These are phyloP conservation scores for Annulohypoxylon nitens DNA, from an alignment of 495 filamentous ascomycete genomes.

Conservation along the genomic window DNA sequence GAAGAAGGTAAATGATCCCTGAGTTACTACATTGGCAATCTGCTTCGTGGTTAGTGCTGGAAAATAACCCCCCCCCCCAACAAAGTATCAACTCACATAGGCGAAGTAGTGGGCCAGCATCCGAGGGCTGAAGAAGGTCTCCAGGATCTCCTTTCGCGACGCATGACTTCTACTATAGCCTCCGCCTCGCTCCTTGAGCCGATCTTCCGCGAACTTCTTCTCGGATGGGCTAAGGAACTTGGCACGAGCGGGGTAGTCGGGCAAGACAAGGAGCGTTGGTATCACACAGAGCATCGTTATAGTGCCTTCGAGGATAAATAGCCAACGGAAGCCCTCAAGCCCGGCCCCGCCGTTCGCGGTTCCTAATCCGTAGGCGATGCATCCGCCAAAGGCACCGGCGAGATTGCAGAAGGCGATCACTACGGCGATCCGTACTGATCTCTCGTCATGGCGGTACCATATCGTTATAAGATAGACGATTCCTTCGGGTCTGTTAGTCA, in stretches of 20 bases:
- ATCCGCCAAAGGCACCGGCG: slow-evolving; percentile 63
- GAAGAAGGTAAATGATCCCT: slow-evolving; percentile 86
- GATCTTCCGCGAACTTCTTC: slow-evolving; percentile 70
- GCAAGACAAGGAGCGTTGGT: slow-evolving; percentile 63
- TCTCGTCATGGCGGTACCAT: slow-evolving; percentile 65
- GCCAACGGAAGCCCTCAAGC: slow-evolving; percentile 46
- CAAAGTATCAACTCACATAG: slow-evolving; percentile 67
- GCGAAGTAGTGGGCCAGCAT: slow-evolving; percentile 73
- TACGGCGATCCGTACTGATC: slow-evolving; percentile 60
- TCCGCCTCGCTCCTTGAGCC: slow-evolving; percentile 69
- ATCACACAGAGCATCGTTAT: slow-evolving; percentile 36
- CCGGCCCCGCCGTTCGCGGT: slow-evolving; percentile 35
- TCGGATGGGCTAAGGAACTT: slow-evolving; percentile 74
- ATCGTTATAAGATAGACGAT: slow-evolving; percentile 62
- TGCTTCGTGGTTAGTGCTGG: slow-evolving; percentile 4
- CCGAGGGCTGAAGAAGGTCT: slow-evolving; percentile 77
- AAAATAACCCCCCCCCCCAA: neutral
- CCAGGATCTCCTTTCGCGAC: slow-evolving; percentile 59
- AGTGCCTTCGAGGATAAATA: slow-evolving; percentile 42
- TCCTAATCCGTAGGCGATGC: slow-evolving; percentile 53
- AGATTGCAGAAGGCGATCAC: slow-evolving; percentile 64
- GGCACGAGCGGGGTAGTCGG: slow-evolving; percentile 81
- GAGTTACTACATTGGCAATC: slow-evolving; percentile 69
- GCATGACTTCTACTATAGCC: slow-evolving; percentile 75
- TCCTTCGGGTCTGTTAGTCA: slow-evolving; percentile 23